Evolutionary conservation across 169 alveolate genomes (phyloP).

Genomic region (Perkinsus marinus): DNA sequence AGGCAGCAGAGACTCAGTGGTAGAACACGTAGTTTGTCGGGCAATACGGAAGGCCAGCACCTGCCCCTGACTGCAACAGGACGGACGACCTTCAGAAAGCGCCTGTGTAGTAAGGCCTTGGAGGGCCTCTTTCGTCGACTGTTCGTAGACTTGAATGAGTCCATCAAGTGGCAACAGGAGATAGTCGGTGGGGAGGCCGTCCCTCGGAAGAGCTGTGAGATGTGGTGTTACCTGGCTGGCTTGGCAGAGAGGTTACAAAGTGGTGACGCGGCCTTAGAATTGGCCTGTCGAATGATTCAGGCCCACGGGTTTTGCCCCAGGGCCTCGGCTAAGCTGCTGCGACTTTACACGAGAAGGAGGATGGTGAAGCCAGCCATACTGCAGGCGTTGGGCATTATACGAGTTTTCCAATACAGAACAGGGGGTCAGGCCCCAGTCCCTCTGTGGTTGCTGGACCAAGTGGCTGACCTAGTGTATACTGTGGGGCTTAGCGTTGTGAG

Average conservation of each 20-base stretch:
- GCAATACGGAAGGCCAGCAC: not conserved
- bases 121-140: not conserved
- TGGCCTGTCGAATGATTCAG: not conserved
- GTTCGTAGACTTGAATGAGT: not conserved
- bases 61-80: not conserved
- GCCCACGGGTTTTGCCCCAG: not conserved
- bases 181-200: not conserved
- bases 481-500: not conserved
- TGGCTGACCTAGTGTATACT: not conserved
- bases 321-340: not conserved
- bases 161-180: not conserved
- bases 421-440: not conserved
- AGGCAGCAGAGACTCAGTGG: not conserved
- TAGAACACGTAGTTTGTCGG: not conserved
- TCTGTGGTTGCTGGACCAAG: not conserved
- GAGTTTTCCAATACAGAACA: not conserved
- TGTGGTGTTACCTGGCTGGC: not conserved
- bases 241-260: not conserved
- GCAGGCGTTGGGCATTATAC: not conserved
- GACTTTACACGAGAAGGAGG: not conserved
- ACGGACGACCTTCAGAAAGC: not conserved
- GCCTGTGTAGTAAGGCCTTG: not conserved
- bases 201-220: not conserved
- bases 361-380: not conserved
- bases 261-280: not conserved